phyloP scores from a whole-genome alignment of 2,329 filamentous ascomycete genomes.

The Verruconis gallopava region DNA sequence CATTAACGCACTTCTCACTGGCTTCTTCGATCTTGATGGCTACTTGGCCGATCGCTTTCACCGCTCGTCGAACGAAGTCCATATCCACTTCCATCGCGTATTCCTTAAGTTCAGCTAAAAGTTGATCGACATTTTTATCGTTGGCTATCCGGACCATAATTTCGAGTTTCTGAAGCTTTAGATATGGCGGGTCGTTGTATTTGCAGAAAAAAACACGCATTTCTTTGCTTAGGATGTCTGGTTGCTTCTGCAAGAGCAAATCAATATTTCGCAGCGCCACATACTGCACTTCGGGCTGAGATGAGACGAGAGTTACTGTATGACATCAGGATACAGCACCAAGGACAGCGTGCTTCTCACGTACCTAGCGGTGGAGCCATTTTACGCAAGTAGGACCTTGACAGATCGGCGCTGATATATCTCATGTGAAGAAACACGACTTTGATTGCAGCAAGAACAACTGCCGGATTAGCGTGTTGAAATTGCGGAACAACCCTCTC shows the following conservation, averaged over 20 bases:
- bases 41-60: conserved; percentile 93
- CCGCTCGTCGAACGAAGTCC: conserved; percentile 90
- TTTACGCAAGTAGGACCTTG: conserved; percentile 85
- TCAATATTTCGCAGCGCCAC: conserved; percentile 95
- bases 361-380: conserved; percentile 90
- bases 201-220: conserved; percentile 99
- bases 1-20: conserved; percentile 90
- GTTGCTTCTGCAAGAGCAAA: conserved; percentile 85
- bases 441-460: conserved; percentile 95
- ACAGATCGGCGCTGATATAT: conserved; percentile 61
- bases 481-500: conserved; percentile 94
- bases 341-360: conserved; percentile 15
- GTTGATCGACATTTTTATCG: conserved; percentile 88
- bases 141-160: conserved; percentile 99
- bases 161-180: conserved; percentile 94
- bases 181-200: conserved; percentile 95
- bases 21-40: conserved; percentile 97
- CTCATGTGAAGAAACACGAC: conserved; percentile 96
- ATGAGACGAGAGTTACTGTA: conserved; percentile 84
- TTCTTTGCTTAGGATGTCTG: conserved; percentile 93
- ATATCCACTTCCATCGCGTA: conserved; percentile 98
- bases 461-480: conserved; percentile 94
- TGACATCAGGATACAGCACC: conserved; percentile 11
- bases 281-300: conserved; percentile 93
- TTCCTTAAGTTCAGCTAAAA: conserved; percentile 88